These are phyloP conservation scores for Sporothrix euskadiensis DNA, from an alignment of 2,329 filamentous ascomycete species.

Conservation along the genomic window DNA sequence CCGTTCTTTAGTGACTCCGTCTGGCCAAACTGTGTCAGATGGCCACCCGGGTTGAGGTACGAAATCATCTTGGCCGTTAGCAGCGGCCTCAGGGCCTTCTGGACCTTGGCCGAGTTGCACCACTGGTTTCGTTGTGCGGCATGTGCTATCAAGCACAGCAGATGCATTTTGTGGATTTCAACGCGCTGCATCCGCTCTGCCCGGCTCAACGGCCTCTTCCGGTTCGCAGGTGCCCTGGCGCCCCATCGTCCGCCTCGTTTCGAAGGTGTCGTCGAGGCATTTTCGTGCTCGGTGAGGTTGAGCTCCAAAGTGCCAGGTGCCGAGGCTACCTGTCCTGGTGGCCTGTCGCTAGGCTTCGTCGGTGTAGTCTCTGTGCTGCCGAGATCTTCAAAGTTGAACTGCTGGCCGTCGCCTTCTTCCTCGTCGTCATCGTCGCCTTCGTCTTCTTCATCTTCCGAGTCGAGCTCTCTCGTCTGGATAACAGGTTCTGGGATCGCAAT, in stretches of 20 bases:
- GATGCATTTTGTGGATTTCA: constrained; percentile 80
- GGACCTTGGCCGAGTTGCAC: constrained; percentile 76
- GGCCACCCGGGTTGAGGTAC: constrained; percentile 66
- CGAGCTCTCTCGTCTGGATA: constrained; percentile 32
- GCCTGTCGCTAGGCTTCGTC: not conserved
- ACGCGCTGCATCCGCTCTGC: constrained; percentile 61
- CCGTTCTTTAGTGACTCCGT: constrained; percentile 78
- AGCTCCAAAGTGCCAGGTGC: constrained; percentile 48
- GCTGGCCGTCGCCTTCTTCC: constrained; percentile 29
- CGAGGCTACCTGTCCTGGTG: not conserved
- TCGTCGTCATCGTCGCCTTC: constrained; percentile 30
- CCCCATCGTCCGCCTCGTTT: constrained; percentile 37
- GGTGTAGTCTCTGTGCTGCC: not conserved
- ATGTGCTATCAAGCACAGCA: constrained; percentile 80
- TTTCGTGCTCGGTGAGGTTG: constrained; percentile 53
- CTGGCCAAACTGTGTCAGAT: constrained; percentile 69
- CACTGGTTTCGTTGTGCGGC: constrained; percentile 76
- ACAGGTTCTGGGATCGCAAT: constrained; percentile 33
- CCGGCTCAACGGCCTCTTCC: constrained; percentile 55
- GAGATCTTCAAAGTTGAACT: constrained; percentile 28
- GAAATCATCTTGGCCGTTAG: constrained; percentile 65
- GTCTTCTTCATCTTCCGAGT: constrained; percentile 32
- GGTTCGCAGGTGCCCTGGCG: constrained; percentile 40
- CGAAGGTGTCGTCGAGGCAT: constrained; percentile 37
- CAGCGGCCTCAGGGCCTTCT: constrained; percentile 64